Evolutionary conservation across 768 basidiomycete genomes (phyloP).

Genomic region (Russula sp.): DNA sequence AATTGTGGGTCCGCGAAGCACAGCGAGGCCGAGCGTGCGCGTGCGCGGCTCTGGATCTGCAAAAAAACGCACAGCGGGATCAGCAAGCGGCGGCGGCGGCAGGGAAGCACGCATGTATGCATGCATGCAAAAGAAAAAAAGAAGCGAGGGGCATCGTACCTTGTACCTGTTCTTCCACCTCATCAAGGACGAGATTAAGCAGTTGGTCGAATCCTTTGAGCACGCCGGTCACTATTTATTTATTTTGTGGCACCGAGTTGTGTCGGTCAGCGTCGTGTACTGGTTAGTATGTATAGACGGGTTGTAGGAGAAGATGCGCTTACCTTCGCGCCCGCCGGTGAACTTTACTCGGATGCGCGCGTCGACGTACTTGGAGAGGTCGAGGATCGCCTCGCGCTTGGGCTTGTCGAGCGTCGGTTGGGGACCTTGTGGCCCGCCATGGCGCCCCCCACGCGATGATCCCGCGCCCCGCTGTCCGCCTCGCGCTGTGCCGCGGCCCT

Average conservation of each 20-base stretch:
- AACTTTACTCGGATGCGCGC: constrained; percentile 93
- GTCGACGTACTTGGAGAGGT: constrained; percentile 91
- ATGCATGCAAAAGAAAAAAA: too few relatives aligned
- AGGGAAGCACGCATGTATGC: too few relatives aligned
- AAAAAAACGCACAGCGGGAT: background rate
- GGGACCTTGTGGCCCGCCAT: constrained; percentile 43
- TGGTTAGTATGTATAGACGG: too few relatives aligned
- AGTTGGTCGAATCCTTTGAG: constrained; percentile 96
- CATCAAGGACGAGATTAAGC: constrained; percentile 94
- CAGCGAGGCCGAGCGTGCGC: constrained; percentile 74
- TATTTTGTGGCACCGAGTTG: too few relatives aligned
- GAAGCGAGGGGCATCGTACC: constrained; percentile 35
- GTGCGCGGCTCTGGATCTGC: constrained; percentile 61
- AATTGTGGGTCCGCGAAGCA: constrained; percentile 90
- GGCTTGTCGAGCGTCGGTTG: constrained; percentile 63
- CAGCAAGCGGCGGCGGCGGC: background rate
- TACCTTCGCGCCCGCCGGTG: constrained; percentile 92
- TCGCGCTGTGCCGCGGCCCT: constrained; percentile 58
- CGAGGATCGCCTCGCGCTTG: constrained; percentile 90
- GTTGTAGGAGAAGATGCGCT: constrained; percentile 28
- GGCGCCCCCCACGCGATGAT: constrained; percentile 37
- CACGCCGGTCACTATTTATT: constrained; percentile 68
- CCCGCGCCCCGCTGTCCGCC: constrained; percentile 37
- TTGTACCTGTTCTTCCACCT: constrained; percentile 78
- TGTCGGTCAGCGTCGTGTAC: too few relatives aligned